Percentiles rank a stretch among this genome's conserved stretches.
phyloP scores from a whole-genome alignment of 768 basidiomycete species.

The Boletus pseudopeckii region DNA sequence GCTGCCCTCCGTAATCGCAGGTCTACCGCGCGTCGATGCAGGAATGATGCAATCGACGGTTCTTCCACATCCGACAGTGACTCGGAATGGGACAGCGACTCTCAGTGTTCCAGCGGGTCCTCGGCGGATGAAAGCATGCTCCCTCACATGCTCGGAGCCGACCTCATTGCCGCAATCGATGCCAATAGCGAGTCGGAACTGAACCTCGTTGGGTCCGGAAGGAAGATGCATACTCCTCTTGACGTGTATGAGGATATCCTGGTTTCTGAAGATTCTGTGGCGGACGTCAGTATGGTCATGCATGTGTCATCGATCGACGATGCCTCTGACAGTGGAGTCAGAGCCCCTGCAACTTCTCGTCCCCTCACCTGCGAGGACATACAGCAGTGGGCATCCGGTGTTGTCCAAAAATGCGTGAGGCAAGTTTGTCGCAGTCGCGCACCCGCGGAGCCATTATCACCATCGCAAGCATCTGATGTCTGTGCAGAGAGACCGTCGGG shows the following conservation, averaged over 20 bases:
- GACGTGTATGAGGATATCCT: slow-evolving; percentile 9
- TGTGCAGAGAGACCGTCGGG: slow-evolving; percentile 28
- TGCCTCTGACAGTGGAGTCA: slow-evolving; percentile 5
- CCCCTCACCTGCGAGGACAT: slow-evolving; percentile 24
- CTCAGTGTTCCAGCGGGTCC: slow-evolving; percentile 20
- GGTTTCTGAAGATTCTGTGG: slow-evolving; percentile 15
- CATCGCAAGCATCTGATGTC: slow-evolving; percentile 26
- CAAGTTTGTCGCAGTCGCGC: slow-evolving; percentile 14
- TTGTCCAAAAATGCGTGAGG: slow-evolving; percentile 24
- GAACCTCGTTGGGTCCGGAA: slow-evolving; percentile 6
- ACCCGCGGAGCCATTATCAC: slow-evolving; percentile 16
- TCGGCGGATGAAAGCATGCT: slow-evolving; percentile 19
- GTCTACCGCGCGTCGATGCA: background rate
- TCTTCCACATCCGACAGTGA: slow-evolving; percentile 17
- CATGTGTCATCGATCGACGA: slow-evolving; percentile 17
- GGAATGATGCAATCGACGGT: background rate
- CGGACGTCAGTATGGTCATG: slow-evolving; percentile 22
- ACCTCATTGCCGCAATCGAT: slow-evolving; percentile 27
- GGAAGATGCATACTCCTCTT: background rate
- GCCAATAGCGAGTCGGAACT: slow-evolving; percentile 26
- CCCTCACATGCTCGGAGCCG: slow-evolving; percentile 25
- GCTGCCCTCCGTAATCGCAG: slow-evolving; percentile 22
- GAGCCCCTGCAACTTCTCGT: slow-evolving; percentile 3
- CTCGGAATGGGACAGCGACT: slow-evolving; percentile 17
- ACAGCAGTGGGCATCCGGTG: slow-evolving; percentile 24